Evolutionary conservation across 768 basidiomycete species (phyloP).

Genomic region (Pisolithus sp.): DNA sequence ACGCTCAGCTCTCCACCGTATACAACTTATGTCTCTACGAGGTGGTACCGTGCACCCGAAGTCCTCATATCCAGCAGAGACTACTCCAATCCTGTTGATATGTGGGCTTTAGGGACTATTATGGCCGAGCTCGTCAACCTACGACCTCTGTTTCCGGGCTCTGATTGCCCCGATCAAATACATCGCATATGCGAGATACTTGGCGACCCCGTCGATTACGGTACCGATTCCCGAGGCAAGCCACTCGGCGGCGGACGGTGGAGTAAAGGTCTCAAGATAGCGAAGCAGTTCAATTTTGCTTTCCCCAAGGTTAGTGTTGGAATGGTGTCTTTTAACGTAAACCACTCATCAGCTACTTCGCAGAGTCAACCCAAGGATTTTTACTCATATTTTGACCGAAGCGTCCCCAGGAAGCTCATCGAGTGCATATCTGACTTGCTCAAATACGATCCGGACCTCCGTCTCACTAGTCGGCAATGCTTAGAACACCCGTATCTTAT

Average conservation of each 20-base stretch:
- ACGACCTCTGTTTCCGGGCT: slow-evolving; percentile 91
- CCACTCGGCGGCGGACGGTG: slow-evolving; percentile 83
- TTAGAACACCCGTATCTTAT: slow-evolving; percentile 84
- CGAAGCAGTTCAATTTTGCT: slow-evolving; percentile 74
- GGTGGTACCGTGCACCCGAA: slow-evolving; percentile 99
- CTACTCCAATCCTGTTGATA: slow-evolving; percentile 95
- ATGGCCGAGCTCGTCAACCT: slow-evolving; percentile 96
- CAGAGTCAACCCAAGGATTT: slow-evolving; percentile 65
- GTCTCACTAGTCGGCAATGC: slow-evolving; percentile 83
- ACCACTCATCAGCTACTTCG: not conserved
- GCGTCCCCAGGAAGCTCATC: slow-evolving; percentile 72
- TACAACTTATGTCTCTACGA: slow-evolving; percentile 98
- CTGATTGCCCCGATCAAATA: slow-evolving; percentile 89
- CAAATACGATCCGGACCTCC: slow-evolving; percentile 82
- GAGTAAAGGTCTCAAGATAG: slow-evolving; percentile 81
- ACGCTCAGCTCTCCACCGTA: slow-evolving; percentile 86
- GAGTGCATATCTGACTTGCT: slow-evolving; percentile 90
- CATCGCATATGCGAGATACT: slow-evolving; percentile 86
- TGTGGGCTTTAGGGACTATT: slow-evolving; percentile 99
- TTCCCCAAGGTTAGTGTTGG: slow-evolving; percentile 66
- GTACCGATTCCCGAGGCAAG: slow-evolving; percentile 61
- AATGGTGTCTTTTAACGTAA: not conserved
- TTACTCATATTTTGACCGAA: slow-evolving; percentile 68
- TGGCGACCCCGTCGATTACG: slow-evolving; percentile 88
- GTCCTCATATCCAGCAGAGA: slow-evolving; percentile 86